Conservation (phyloP, 2,329 filamentous ascomycete species). For the Venturia asperata region DNA sequence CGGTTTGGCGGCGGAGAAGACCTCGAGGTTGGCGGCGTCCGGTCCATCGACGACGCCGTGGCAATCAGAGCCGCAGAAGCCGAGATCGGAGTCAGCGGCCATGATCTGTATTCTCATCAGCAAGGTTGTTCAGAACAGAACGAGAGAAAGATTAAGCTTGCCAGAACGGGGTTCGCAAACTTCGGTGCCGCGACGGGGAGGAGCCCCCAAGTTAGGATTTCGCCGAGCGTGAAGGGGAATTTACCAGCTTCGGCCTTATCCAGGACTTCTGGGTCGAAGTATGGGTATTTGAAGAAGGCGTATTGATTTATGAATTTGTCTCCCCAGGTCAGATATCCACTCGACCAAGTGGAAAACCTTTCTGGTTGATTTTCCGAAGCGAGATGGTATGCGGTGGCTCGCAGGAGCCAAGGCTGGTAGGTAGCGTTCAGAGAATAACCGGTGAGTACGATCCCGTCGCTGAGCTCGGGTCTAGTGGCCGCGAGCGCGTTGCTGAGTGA, state of each 20-base stretch:
- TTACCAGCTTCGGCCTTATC: slow-evolving; percentile 26
- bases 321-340: slow-evolving; percentile 27
- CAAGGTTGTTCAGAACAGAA: not conserved
- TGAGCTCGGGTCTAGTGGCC: slow-evolving; percentile 28
- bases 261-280: slow-evolving; percentile 27
- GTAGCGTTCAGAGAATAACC: slow-evolving; percentile 30
- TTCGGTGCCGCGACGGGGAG: slow-evolving; percentile 16
- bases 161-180: slow-evolving; percentile 27
- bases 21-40: slow-evolving; percentile 21
- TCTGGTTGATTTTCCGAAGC: slow-evolving; percentile 26
- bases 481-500: slow-evolving; percentile 31
- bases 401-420: slow-evolving; percentile 23
- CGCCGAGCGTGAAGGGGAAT: slow-evolving; percentile 28
- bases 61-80: slow-evolving; percentile 30
- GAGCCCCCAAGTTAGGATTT: slow-evolving; percentile 21
- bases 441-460: slow-evolving; percentile 35
- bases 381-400: slow-evolving; percentile 27
- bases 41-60: slow-evolving; percentile 23
- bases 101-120: not conserved
- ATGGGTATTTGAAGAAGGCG: slow-evolving; percentile 28
- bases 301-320: slow-evolving; percentile 26
- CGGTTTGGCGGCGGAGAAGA: slow-evolving; percentile 24
- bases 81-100: slow-evolving; percentile 24
- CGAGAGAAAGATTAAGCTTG: slow-evolving; percentile 19
- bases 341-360: slow-evolving; percentile 27